Base-by-base conservation (phyloP, 805 yeast genomes). In the Pichia thaimueangensis region DNA sequence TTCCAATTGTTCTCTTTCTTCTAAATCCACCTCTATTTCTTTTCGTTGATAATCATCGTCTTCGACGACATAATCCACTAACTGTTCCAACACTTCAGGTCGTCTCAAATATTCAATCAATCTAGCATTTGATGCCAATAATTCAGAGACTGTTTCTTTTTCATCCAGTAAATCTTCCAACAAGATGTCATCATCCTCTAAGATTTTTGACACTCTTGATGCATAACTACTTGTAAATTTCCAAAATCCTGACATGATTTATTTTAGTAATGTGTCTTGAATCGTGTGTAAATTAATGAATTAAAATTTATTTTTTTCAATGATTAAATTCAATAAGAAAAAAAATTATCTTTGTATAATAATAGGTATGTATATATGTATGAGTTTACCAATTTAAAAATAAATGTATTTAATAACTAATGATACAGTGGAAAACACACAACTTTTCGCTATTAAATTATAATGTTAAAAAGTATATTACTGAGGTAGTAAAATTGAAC, bases 71-170 rank as follows among this genome's bases (percentile, higher is more conserved):
- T 77, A 79, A 30, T 81, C 78, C 24, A 91, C 77, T 45, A 91
- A 71, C 43, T 78, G 76, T 40, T 69, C 72, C 46, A 91, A 60
- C 13, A 86, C 77, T 41, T 80, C 84, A 13, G 93, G 88, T 56
- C 85, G 86, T 48, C 91, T 73, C 42, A 93, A 68, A 54, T 81
- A 81, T 54, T 87, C 93, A 30, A 89, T 70, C 38, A 93, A 71
- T 56, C 83, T 82, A 35, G 81, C 72, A 59, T 84, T 84, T 16
- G 87, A 80, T 19, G 82, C 76, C 48, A 82, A 64, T 29, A 86
- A 65, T 57, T 86, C 93, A 45, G 84, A 84, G 22, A 84, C 67
- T 23, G 86, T 62, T 45, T 82, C 89, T 35, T 78, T 82, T 52
- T 85, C 91, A 56, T 83, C 88, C 47, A 86, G 65, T 35, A 86